Evolutionary conservation across 2,329 filamentous ascomycete species (phyloP).

Genomic region (Blastomyces emzantsi): DNA sequence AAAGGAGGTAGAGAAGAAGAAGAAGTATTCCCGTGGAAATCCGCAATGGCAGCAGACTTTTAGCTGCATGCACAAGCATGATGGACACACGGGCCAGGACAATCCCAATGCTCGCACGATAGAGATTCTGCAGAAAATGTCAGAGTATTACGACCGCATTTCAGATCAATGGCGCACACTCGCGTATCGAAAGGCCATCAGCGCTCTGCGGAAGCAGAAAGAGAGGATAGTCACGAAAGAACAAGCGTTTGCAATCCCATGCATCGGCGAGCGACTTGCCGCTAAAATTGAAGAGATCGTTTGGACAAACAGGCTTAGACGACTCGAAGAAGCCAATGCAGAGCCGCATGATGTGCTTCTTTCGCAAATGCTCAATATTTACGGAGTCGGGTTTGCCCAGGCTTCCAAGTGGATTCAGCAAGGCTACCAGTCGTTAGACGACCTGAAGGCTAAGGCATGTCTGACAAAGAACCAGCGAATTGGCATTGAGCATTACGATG

Average conservation of each 20-base stretch:
- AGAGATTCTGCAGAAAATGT: constrained; percentile 67
- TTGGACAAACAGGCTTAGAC: constrained; percentile 58
- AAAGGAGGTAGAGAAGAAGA: constrained; percentile 12
- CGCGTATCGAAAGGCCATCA: constrained; percentile 69
- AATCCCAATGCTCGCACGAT: constrained; percentile 73
- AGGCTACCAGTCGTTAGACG: constrained; percentile 65
- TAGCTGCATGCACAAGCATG: constrained; percentile 52
- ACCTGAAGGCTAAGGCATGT: constrained; percentile 53
- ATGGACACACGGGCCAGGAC: constrained; percentile 32
- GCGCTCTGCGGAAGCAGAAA: constrained; percentile 58
- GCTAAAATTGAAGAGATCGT: constrained; percentile 86
- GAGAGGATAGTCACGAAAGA: constrained; percentile 57
- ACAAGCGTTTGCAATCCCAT: constrained; percentile 58
- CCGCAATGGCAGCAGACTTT: constrained; percentile 39
- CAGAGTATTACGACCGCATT: constrained; percentile 63
- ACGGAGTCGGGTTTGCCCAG: constrained; percentile 62
- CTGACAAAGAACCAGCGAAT: constrained; percentile 63
- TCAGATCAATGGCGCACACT: constrained; percentile 66
- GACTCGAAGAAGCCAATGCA: constrained; percentile 59
- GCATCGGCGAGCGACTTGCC: constrained; percentile 64
- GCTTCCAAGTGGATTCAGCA: constrained; percentile 68
- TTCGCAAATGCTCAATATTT: constrained; percentile 65
- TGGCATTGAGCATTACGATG: constrained; percentile 69
- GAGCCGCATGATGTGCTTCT: constrained; percentile 59
- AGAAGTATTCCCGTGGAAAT: constrained; percentile 4